phyloP scores from a whole-genome alignment of 2,329 filamentous ascomycete species.

The Hypocrella siamensis region DNA sequence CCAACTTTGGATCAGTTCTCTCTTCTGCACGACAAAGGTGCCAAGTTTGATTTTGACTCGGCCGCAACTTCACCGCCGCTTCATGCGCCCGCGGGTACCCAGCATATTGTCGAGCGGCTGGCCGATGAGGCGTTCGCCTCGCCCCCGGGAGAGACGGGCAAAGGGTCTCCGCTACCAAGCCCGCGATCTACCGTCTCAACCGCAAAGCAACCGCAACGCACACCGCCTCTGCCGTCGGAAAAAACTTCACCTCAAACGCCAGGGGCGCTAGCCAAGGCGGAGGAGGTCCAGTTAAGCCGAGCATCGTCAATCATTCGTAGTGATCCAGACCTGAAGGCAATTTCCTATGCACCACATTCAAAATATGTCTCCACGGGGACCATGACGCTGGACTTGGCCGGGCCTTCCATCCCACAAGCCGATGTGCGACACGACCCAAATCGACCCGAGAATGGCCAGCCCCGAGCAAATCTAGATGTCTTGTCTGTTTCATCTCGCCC shows the following conservation, averaged over 20 bases:
- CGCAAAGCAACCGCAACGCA: conserved; percentile 6
- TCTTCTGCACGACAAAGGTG: conserved; percentile 67
- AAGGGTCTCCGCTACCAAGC: conserved; percentile 9
- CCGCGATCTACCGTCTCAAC: conserved; percentile 17
- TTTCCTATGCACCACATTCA: conserved; percentile 27
- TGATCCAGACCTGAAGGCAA: conserved; percentile 45
- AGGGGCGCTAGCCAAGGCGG: conserved; percentile 24
- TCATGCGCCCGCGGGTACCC: conserved; percentile 34
- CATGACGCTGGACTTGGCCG: conserved; percentile 53
- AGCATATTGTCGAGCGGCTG: conserved; percentile 58
- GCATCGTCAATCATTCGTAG: conserved; percentile 49
- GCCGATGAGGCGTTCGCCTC: conserved; percentile 71
- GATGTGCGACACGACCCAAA: conserved; percentile 8
- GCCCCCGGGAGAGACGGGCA: conserved; percentile 12
- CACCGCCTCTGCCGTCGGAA: conserved; percentile 12
- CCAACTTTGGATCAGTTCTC: conserved; percentile 90
- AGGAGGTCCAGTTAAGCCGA: conserved; percentile 31
- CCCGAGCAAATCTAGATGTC: neutral
- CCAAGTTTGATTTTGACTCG: conserved; percentile 70
- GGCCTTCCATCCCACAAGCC: conserved; percentile 16
- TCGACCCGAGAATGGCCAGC: no score
- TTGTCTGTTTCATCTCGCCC: conserved; percentile 9
- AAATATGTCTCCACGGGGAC: conserved; percentile 50
- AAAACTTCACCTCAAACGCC: conserved; percentile 19
- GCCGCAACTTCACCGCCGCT: conserved; percentile 31